Evolutionary conservation across 257 asterid genomes (phyloP), one percentile per base, ranked within the genome.

Genomic region (Solanum corneliomulleri): DNA sequence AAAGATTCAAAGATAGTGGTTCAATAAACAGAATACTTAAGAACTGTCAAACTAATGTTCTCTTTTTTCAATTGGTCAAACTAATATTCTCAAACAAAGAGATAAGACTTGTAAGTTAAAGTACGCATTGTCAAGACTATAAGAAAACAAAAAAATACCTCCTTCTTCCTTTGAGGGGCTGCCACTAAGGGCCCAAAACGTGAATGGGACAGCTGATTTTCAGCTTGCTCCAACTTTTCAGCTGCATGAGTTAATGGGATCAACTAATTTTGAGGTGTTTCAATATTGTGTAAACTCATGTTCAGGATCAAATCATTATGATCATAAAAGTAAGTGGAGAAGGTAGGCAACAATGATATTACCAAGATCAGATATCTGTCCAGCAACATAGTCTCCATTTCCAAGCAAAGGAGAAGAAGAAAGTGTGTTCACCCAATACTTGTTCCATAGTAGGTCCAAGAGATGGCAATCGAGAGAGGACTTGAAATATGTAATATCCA

Each of bases 391-490:
- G 91, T 97, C 99, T 69, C 99, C 99, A 82, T 95, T 95, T 47
- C 99, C 99, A 80, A 97, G 99, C 94, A 97, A 92, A 70, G 99
- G 99, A 83, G 99, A 95, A 81, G 98, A 97, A 41, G 99, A 97
- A 86, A 97, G 98, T 18, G 99, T 97, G 93, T 97, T 97, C 69
- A 97, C 99, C 99, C 99, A 97, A 87, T 97, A 97, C 88, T 97
- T 95, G 88, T 97, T 97, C 99, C 99, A 97, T 29, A 97, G 93
- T 2, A 97, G 94, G 91, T 97, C 99, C 96, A 97, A 90, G 83
- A 97, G 98, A 89, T 95, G 98, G 39, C 91, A 91, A 89, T 97
- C 99, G 72, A 97, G 98, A 80, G 98, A 93, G 47, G 98, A 97
- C 92, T 95, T 97, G 90, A 97, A 97, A 88, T 97, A 97, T 11